phyloP scores from a whole-genome alignment of 225 moss, liverwort and hornwort genomes.

The Polytrichum formosum region DNA sequence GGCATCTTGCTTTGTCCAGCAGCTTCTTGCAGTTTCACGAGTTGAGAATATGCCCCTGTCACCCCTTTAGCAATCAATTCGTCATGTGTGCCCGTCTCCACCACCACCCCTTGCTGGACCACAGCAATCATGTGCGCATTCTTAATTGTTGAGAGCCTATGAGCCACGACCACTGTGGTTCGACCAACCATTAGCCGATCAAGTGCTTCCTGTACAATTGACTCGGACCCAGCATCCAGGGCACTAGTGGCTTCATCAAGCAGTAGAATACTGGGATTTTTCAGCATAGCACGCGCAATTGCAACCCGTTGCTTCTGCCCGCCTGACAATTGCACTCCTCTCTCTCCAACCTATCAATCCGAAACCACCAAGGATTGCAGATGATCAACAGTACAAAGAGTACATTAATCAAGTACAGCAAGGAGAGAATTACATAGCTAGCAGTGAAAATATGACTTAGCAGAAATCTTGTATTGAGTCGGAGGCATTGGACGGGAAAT shows the following conservation, averaged over 20 bases:
- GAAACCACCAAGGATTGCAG: too few species aligned
- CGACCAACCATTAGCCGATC: conserved; percentile 66
- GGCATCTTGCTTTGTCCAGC: conserved; percentile 34
- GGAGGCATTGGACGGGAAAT: too few species aligned
- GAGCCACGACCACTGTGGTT: conserved; percentile 72
- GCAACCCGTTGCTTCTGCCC: conserved; percentile 85
- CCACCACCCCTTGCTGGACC: conserved; percentile 69
- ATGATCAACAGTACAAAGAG: too few species aligned
- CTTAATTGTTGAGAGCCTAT: conserved; percentile 64
- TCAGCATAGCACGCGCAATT: conserved; percentile 85
- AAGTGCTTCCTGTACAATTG: conserved; percentile 61
- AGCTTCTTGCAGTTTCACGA: conserved; percentile 51
- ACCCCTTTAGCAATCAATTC: conserved; percentile 42
- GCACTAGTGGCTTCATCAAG: conserved; percentile 86
- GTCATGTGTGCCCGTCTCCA: conserved; percentile 65
- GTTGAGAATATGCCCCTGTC: conserved; percentile 60
- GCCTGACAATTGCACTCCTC: conserved; percentile 67
- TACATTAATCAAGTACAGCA: too few species aligned
- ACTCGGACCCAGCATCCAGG: conserved; percentile 71
- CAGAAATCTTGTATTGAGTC: too few species aligned
- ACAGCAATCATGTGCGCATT: conserved; percentile 73
- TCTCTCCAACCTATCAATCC: conserved; percentile 63
- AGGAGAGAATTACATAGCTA: too few species aligned
- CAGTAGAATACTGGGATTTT: conserved; percentile 63
- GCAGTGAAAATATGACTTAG: too few species aligned